Conservation (phyloP, 352 stramenopile species). For the Phytophthora hibernalis region DNA sequence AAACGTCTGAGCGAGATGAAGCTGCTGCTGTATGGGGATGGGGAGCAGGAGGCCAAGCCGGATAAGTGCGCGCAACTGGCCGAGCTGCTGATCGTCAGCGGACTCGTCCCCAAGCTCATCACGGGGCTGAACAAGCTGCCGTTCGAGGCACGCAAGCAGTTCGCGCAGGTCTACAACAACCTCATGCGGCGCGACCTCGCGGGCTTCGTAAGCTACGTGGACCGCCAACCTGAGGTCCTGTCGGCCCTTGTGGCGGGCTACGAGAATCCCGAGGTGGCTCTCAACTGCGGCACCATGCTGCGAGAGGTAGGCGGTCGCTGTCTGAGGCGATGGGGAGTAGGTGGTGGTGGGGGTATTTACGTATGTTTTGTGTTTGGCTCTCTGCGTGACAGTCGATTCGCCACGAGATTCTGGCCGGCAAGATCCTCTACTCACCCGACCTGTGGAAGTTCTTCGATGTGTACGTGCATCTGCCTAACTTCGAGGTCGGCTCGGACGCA, state of each 20-base stretch:
- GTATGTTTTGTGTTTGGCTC: conserved; percentile 3
- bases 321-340: not conserved
- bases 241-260: conserved; percentile 86
- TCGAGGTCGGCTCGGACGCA: conserved; percentile 92
- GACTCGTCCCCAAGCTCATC: conserved; percentile 79
- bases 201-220: conserved; percentile 86
- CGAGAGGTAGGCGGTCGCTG: conserved; percentile 63
- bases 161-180: conserved; percentile 91
- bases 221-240: conserved; percentile 72
- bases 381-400: conserved; percentile 64
- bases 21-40: conserved; percentile 48
- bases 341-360: not conserved
- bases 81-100: conserved; percentile 69
- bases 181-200: conserved; percentile 87
- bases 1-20: conserved; percentile 77
- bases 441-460: conserved; percentile 93
- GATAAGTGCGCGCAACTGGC: conserved; percentile 86
- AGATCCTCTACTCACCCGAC: conserved; percentile 81
- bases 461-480: conserved; percentile 92
- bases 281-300: conserved; percentile 92
- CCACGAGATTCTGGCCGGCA: conserved; percentile 77
- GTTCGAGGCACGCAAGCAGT: conserved; percentile 89
- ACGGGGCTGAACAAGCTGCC: conserved; percentile 70
- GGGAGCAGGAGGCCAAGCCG: conserved; percentile 76
- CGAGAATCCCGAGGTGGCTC: conserved; percentile 86